Conservation (phyloP, 768 basidiomycete genomes). For the Neoboletus magnificus region DNA sequence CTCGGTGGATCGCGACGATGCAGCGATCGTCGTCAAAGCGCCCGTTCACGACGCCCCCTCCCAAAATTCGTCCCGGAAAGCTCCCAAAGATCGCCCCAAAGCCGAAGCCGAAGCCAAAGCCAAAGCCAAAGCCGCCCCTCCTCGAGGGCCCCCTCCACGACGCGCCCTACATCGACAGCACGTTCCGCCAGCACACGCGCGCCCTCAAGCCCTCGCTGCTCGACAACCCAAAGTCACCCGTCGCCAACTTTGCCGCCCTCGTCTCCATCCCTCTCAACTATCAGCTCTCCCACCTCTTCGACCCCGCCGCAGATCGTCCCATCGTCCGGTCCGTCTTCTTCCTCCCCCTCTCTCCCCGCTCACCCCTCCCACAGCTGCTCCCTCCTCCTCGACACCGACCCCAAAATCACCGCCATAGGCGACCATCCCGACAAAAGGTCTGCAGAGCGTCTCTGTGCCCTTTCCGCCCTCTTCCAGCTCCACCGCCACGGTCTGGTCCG, state of each 20-base stretch:
- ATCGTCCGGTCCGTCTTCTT: constrained; percentile 22
- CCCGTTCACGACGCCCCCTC: neutral
- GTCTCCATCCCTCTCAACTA: constrained; percentile 16
- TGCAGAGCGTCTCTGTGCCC: constrained; percentile 71
- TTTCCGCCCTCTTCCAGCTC: constrained; percentile 72
- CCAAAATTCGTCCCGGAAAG: neutral
- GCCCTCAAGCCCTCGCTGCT: constrained; percentile 30
- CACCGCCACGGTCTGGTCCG: constrained; percentile 61
- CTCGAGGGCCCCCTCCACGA: constrained; percentile 37
- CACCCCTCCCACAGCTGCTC: constrained; percentile 16
- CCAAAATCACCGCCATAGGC: constrained; percentile 55
- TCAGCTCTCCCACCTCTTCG: constrained; percentile 9
- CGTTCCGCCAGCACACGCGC: constrained; percentile 19
- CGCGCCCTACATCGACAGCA: constrained; percentile 28
- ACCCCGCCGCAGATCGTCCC: constrained; percentile 9
- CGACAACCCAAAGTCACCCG: constrained; percentile 51
- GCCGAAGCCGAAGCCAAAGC: too few species aligned
- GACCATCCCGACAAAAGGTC: constrained; percentile 57
- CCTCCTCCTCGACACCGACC: constrained; percentile 26
- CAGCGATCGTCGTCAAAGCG: constrained; percentile 14
- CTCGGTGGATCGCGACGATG: neutral
- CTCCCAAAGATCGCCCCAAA: neutral
- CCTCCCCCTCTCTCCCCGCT: neutral
- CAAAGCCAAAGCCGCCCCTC: neutral
- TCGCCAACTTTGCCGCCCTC: constrained; percentile 40